Percentiles rank a stretch among this genome's conserved stretches.
Conservation (phyloP, 1,284 basidiomycete genomes). For the Ceratobasidium papillatum region DNA sequence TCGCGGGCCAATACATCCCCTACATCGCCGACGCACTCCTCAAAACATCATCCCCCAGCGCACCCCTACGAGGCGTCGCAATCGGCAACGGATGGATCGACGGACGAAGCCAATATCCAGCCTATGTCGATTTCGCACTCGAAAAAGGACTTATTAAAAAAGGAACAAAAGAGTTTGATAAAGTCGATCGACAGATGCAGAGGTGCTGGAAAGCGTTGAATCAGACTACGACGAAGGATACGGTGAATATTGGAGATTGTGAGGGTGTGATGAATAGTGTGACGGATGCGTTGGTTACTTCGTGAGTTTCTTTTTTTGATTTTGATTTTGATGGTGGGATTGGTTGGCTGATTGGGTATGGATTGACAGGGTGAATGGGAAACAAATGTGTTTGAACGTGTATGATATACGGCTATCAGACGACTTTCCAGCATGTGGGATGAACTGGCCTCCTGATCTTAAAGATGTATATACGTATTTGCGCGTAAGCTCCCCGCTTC, state of each 20-base stretch:
- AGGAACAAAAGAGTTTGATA: conserved; percentile 73
- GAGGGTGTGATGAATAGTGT: conserved; percentile 71
- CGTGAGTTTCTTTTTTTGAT: conserved; percentile 58
- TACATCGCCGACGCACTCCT: conserved; percentile 90
- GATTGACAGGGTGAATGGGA: conserved; percentile 68
- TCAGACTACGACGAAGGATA: conserved; percentile 58
- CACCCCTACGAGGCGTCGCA: conserved; percentile 76
- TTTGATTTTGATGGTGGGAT: too few species aligned
- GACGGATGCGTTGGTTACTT: conserved; percentile 50
- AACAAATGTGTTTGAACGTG: conserved; percentile 87
- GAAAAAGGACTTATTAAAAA: conserved; percentile 80
- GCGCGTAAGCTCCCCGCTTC: conserved; percentile 61
- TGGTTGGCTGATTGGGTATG: neutral
- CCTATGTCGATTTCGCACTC: conserved; percentile 88
- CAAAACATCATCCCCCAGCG: conserved; percentile 65
- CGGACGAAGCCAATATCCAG: conserved; percentile 85
- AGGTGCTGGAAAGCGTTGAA: conserved; percentile 68
- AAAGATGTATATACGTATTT: conserved; percentile 81
- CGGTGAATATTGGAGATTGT: conserved; percentile 72
- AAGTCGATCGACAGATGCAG: conserved; percentile 69
- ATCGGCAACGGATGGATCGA: conserved; percentile 99
- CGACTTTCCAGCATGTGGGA: conserved; percentile 86
- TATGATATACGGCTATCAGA: conserved; percentile 95
- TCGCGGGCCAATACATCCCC: conserved; percentile 99
- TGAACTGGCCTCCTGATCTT: conserved; percentile 98